These are phyloP conservation scores for Tetrahymena borealis DNA, from an alignment of 73 alveolate genomes.

Conservation along the genomic window DNA sequence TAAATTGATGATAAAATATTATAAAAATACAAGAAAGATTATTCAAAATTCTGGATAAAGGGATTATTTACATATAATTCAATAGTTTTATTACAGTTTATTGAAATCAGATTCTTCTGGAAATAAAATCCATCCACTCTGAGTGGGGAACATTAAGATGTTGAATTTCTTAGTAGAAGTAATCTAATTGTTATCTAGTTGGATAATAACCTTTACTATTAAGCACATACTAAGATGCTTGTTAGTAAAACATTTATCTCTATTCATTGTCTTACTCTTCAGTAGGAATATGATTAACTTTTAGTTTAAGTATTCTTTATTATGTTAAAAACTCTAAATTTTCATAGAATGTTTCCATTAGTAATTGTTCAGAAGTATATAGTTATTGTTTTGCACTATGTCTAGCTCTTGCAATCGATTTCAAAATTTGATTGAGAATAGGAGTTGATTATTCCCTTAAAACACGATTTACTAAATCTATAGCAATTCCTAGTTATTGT, in stretches of 20 bases:
- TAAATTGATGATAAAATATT: too few species aligned
- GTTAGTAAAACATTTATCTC: background rate
- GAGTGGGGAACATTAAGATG: background rate
- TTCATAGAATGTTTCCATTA: background rate
- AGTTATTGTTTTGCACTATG: background rate
- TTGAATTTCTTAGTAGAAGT: background rate
- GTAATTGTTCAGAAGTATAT: background rate
- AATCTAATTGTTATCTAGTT: background rate
- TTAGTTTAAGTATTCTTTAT: background rate
- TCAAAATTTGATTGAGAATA: background rate
- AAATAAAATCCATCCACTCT: background rate
- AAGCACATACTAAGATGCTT: background rate
- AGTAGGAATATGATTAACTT: background rate
- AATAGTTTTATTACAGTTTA: background rate
- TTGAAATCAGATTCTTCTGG: background rate
- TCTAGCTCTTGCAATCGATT: background rate
- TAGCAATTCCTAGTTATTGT: background rate
- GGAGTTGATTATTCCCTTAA: background rate
- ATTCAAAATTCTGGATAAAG: background rate
- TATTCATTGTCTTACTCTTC: background rate
- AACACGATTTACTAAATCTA: background rate
- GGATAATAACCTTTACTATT: background rate
- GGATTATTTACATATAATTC: background rate
- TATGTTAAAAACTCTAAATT: background rate
- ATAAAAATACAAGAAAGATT: too few species aligned